These are phyloP conservation scores for Cutaneotrichosporon dermatis DNA, from an alignment of 1,284 basidiomycete species.

Conservation along the genomic window DNA sequence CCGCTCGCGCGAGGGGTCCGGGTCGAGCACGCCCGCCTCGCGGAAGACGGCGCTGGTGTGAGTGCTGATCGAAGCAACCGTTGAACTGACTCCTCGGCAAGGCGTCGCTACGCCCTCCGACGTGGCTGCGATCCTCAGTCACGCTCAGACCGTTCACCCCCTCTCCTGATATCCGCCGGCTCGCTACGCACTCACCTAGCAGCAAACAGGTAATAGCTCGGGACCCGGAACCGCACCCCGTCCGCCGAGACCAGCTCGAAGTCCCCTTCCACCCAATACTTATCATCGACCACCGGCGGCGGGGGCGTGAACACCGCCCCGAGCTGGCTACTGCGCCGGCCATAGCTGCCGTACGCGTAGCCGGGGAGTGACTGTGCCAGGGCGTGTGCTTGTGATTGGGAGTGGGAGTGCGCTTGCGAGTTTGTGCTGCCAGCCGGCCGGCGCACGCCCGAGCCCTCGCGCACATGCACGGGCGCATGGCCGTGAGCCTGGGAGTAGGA, in stretches of 20 bases:
- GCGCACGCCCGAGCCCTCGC: conserved; percentile 62
- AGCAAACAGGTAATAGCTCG: conserved; percentile 17
- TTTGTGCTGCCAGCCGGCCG: conserved; percentile 78
- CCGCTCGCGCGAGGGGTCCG: neutral
- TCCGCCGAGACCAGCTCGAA: conserved; percentile 17
- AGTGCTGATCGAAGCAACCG: neutral
- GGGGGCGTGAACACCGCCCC: neutral
- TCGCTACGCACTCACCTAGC: conserved; percentile 7
- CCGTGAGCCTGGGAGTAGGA: too few relatives aligned
- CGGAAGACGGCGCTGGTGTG: conserved; percentile 12
- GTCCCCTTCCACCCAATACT: conserved; percentile 16
- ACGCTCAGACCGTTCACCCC: too few relatives aligned
- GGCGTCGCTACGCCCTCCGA: too few relatives aligned
- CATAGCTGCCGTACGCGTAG: neutral
- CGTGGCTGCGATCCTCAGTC: too few relatives aligned
- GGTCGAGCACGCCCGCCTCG: neutral
- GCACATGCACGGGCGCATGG: neutral
- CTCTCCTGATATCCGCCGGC: too few relatives aligned
- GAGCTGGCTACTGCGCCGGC: neutral
- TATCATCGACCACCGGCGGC: conserved; percentile 7
- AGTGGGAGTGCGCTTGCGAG: conserved; percentile 49
- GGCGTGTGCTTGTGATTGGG: too few relatives aligned
- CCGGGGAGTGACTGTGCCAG: too few relatives aligned
- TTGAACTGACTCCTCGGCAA: too few relatives aligned
- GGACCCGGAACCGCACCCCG: conserved; percentile 15